Conservation (phyloP, 225 moss, liverwort and hornwort genomes). For the Ulota crispa region DNA sequence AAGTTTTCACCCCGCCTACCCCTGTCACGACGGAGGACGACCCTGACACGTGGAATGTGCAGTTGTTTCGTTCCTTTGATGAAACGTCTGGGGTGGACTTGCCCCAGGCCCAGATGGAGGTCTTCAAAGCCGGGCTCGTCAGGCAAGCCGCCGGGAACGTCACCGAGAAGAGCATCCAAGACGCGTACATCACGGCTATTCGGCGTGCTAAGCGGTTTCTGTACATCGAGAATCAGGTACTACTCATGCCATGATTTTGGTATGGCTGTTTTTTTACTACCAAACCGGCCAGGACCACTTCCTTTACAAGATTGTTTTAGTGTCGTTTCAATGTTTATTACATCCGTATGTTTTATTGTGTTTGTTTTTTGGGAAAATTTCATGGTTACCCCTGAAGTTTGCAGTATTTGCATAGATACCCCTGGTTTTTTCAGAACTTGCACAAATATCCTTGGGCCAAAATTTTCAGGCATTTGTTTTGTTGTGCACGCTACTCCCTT, state of each 20-base stretch:
- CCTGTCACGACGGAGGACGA: conserved; percentile 55
- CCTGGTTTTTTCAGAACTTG: too few species aligned
- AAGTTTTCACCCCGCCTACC: conserved; percentile 56
- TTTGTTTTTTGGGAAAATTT: too few species aligned
- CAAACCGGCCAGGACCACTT: too few species aligned
- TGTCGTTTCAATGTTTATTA: too few species aligned
- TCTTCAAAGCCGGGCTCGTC: conserved; percentile 60
- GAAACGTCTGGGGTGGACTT: conserved; percentile 66
- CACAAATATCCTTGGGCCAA: too few species aligned
- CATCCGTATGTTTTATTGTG: too few species aligned
- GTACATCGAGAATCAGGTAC: conserved; percentile 73
- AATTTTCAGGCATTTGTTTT: too few species aligned
- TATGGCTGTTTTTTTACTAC: too few species aligned
- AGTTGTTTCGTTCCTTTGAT: conserved; percentile 85
- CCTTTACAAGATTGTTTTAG: too few species aligned
- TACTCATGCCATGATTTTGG: not conserved
- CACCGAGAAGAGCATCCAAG: conserved; percentile 86
- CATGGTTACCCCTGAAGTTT: too few species aligned
- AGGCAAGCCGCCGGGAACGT: conserved; percentile 63
- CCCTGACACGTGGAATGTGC: conserved; percentile 75
- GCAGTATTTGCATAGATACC: too few species aligned
- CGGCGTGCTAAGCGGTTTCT: conserved; percentile 79
- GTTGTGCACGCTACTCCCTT: too few species aligned
- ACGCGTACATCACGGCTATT: conserved; percentile 75
- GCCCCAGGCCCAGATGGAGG: conserved; percentile 43